A percentile compares a stretch with the other conserved stretches of the same genome.
Conservation (phyloP, 352 stramenopile species). For the Globisporangium iwayamae region DNA sequence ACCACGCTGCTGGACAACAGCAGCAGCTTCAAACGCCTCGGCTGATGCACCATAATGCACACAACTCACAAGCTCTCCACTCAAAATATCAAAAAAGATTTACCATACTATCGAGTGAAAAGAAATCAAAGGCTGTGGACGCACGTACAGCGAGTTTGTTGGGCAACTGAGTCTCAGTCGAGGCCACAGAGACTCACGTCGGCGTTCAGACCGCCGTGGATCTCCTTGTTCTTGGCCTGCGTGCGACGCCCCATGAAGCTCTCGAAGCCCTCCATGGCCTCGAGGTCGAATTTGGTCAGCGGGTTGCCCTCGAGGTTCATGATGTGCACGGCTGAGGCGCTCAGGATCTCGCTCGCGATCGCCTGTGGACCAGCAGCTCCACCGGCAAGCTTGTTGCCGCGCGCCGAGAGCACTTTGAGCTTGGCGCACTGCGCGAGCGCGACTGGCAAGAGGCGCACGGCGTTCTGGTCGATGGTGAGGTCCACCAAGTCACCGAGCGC, state of each 20-base stretch:
- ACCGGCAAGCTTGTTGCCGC: slow-evolving; percentile 41
- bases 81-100: not conserved
- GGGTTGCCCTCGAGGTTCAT: slow-evolving; percentile 82
- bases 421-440: slow-evolving; percentile 55
- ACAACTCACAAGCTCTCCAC: not conserved
- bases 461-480: slow-evolving; percentile 66
- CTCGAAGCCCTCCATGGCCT: slow-evolving; percentile 75
- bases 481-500: slow-evolving; percentile 56
- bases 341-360: slow-evolving; percentile 58
- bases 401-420: slow-evolving; percentile 71
- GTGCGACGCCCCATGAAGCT: slow-evolving; percentile 72
- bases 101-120: too few relatives aligned
- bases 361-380: slow-evolving; percentile 21
- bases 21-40: slow-evolving; percentile 15
- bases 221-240: slow-evolving; percentile 85
- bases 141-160: not conserved
- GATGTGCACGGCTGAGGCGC: slow-evolving; percentile 62
- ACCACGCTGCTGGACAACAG: slow-evolving; percentile 6
- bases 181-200: slow-evolving; percentile 82
- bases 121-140: not conserved
- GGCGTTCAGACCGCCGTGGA: slow-evolving; percentile 70
- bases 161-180: slow-evolving; percentile 28
- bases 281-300: slow-evolving; percentile 74
- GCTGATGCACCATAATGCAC: not conserved
- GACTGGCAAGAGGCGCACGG: slow-evolving; percentile 36